Percentiles rank a stretch among this genome's conserved stretches.
These are phyloP conservation scores for Solanum pinnatisectum DNA, from an alignment of 257 asterid species.

Conservation along the genomic window DNA sequence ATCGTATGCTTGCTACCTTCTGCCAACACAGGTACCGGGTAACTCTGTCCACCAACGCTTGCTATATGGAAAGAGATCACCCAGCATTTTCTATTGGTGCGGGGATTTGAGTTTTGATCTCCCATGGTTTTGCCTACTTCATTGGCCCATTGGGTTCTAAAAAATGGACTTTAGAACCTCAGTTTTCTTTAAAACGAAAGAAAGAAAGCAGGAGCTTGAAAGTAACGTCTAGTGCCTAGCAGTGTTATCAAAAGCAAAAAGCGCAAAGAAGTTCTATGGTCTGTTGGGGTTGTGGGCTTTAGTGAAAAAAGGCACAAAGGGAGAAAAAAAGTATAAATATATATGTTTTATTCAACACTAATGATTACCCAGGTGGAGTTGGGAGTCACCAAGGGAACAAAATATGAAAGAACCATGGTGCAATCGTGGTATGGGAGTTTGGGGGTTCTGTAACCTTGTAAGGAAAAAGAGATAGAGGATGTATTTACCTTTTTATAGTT, in stretches of 20 bases:
- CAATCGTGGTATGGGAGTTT: neutral
- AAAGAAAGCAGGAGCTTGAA: neutral
- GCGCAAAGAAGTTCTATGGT: neutral
- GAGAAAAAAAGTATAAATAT: neutral
- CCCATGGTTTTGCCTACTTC: neutral
- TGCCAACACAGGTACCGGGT: neutral
- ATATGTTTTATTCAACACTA: neutral
- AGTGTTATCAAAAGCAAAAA: neutral
- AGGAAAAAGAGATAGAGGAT: neutral
- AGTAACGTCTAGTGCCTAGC: neutral
- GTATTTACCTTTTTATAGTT: neutral
- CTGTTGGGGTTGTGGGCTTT: neutral
- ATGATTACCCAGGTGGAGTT: neutral
- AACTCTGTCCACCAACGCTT: neutral
- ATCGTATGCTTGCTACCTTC: neutral
- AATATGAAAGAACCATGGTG: neutral
- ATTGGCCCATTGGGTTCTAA: neutral
- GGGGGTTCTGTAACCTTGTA: neutral
- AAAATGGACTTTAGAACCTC: neutral
- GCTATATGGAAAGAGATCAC: neutral
- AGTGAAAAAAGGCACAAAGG: neutral
- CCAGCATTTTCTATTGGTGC: neutral
- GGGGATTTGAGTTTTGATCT: neutral
- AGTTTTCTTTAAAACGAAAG: neutral
- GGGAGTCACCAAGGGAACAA: neutral